Base-by-base conservation (phyloP, 371 early-diverging fungal genomes). In the Circinella minor region DNA sequence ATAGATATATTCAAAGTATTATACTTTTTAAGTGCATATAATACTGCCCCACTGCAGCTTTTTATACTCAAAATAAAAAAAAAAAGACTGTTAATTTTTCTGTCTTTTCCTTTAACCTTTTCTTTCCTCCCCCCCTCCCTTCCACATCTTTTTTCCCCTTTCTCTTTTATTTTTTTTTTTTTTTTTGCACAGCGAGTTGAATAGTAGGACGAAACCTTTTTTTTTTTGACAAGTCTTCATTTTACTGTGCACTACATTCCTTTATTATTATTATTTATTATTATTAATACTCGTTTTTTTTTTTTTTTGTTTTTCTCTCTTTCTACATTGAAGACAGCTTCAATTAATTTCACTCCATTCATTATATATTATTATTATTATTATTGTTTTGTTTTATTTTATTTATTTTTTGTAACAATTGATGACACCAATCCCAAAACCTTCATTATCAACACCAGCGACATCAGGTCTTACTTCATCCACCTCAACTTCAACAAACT, bases 401-500 rank as follows among this genome's bases (percentile, higher is more conserved):
- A 55, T n/a, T 10, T 0, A 9, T 15, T 59, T 59, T 37, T 14
- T 59, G 13, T 59, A 10, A 61, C 17, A 36, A 9, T 38, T 46
- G 46, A 67, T 67, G 67, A 59, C 47, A 4, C 67, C 67, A 48
- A 59, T 39, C 27, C 67, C 67, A 36, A 57, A 67, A 59, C 61
- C 67, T 17, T 67, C 67, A 36, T 20, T 67, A 57, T 67, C 67
- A 67, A 67, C 67, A 48, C 67, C 67, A 8, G 59, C 43, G 43
- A 11, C 67, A 65, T 36, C 34, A 54, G 49, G 66, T 37, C 68
- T 43, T 62, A 64, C 57, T 43, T 55, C 66, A 14, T 64, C 72
- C n/a, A 59, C 37, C 20, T 71, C 72, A 20, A 68, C 68, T 34
- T 72, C 73, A 48, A 63, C 62, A 54, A 55, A 62, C 34, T 55